Evolutionary conservation across 352 stramenopile species (phyloP), one percentile per base, ranked within the genome.

Genomic region (Phytophthora tentaculata): DNA sequence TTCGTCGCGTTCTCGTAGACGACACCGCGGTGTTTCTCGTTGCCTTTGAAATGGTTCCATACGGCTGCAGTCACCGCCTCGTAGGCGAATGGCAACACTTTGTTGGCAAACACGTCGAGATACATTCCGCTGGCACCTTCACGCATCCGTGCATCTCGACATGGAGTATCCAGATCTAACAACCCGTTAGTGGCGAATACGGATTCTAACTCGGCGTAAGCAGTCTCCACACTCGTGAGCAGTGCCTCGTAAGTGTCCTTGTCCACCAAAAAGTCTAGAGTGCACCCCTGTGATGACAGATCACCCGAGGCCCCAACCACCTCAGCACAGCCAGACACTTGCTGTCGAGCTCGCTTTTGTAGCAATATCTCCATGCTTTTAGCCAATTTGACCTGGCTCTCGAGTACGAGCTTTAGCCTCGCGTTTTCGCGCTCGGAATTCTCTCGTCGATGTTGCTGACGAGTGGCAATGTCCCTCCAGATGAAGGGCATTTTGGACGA

Each of bases 381-480:
- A 3, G 80, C 80, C 45, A 86, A 55, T 47, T 81, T 79, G 47
- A 85, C 70, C 28, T 87, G 80, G n/a, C 78, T 71, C 39, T 84
- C 75, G 17, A 88, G 64, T 20, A 82, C 63, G 16, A 80, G 48
- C 13, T 81, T 82, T 7, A 88, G 69, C 16, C 72, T 77, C 16
- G 76, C 74, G 61, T 87, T 87, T 64, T 88, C 80, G 4, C 74
- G 73, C 61, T 86, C 75, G 13, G 75, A 70, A 19, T 77, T 75
- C 14, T 76, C 69, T 48, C 71, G 69, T 54, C 79, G 75, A 19
- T 81, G 71, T 13, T 76, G 72, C 61, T 88, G 80, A 10, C 71
- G 64, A 47, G 65, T 79, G 13, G 76, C 78, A 29, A 89, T 81
- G 28, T 75, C 71, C 19, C 79, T 63, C 80, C 79, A 87, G 12